These are phyloP conservation scores for Celoporthe dispersa DNA, from an alignment of 2,329 filamentous ascomycete genomes.

Conservation along the genomic window DNA sequence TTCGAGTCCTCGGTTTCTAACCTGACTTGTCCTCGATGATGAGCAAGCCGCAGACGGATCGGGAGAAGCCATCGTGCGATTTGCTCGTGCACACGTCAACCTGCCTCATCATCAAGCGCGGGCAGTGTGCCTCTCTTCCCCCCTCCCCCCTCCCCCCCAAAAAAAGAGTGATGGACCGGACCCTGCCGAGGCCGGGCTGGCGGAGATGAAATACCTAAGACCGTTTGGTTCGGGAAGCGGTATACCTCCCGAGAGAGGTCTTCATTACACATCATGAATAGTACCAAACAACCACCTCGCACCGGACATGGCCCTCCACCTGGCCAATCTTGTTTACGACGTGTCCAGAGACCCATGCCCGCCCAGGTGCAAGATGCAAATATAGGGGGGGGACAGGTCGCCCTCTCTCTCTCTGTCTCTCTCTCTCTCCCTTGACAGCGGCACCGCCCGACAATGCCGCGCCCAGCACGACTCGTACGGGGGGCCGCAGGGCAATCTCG, in stretches of 20 bases:
- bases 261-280: neutral
- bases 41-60: neutral
- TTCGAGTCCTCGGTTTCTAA: constrained; percentile 21
- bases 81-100: neutral
- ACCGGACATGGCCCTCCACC: neutral
- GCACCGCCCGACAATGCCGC: neutral
- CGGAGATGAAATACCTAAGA: constrained; percentile 16
- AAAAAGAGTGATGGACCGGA: neutral
- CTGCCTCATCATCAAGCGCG: neutral
- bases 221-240: neutral
- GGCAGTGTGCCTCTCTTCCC: neutral
- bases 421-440: neutral
- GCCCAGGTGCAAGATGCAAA: neutral
- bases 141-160: too few relatives aligned
- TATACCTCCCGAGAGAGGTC: neutral
- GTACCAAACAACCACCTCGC: neutral
- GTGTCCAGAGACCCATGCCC: neutral
- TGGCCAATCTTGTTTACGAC: neutral
- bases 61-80: neutral
- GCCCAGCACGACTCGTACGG: constrained; percentile 4
- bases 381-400: neutral
- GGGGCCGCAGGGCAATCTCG: neutral
- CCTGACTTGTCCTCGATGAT: constrained; percentile 1
- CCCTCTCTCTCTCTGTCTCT: too few relatives aligned
- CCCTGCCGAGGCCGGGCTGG: neutral